Evolutionary conservation across 768 basidiomycete genomes (phyloP), one percentile per base, ranked within the genome.

Genomic region (Boletus rubroflammeus): DNA sequence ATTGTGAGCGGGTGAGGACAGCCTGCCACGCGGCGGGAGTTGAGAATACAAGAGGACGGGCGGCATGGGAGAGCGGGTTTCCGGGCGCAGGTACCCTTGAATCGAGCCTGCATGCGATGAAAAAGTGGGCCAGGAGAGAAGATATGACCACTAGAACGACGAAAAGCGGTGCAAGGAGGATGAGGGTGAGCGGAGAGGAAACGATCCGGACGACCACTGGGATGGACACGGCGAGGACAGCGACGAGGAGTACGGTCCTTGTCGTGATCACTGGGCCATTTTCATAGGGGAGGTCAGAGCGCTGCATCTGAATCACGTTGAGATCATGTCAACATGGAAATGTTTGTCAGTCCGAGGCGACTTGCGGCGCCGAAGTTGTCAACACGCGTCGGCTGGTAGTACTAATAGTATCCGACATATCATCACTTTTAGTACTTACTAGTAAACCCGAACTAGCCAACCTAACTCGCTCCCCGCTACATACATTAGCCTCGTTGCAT

Each of bases 11-110:
- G 42, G 83, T 93, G 47, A 90, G 76, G 44, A 92, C 88, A 0
- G 87, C 93, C 64, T 94, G 90, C 94, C 94, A 97, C 31, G 93
- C 94, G 53, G 94, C 92, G 25, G 93, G 91, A 3, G 93, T 93
- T 5, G 92, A 91, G 75, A 97, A 96, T 3, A 83, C 80, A 45
- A 94, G 78, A 0, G 90, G 90, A 34, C 83, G 81, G 17, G 90
- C 85, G 0, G 86, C 83, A 53, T 75, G 72, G 10, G 72, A 70
- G n/a, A 85, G 73, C 40, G 70, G 70, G 39, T 76, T 73, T n/a
- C 51, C 59, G 11, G 59, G 54, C 1, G 58, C 59, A 28, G 72
- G 63, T 25, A 65, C 59, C 31, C 66, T 77, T 8, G 75, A 66
- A 66, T 90, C 89, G 55, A 90, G 75, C 47, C 74, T 65, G 70